phyloP scores from a whole-genome alignment of 2,329 filamentous ascomycete species.

The Anthostomella pinea region DNA sequence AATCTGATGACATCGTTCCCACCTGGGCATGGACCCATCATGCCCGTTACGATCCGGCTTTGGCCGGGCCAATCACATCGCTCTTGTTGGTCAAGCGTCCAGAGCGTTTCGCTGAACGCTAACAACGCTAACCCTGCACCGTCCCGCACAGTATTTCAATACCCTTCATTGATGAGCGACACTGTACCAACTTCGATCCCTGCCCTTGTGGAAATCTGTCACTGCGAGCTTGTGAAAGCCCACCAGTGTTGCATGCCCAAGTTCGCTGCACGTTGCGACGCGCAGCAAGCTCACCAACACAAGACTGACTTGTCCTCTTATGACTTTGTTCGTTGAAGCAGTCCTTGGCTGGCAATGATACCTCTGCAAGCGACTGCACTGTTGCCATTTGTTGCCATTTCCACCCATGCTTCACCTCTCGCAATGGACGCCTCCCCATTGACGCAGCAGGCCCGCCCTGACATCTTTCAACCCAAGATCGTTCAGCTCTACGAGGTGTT shows the following conservation, averaged over 20 bases:
- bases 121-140: background rate
- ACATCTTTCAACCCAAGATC: conserved; percentile 92
- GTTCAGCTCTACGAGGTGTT: conserved; percentile 83
- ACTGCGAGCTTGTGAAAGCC: background rate
- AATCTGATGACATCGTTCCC: conserved; percentile 30
- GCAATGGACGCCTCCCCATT: conserved; percentile 86
- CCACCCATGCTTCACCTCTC: conserved; percentile 14
- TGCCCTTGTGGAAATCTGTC: background rate
- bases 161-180: background rate
- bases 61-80: conserved; percentile 37
- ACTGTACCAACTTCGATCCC: no score
- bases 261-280: conserved; percentile 5
- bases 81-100: conserved; percentile 30
- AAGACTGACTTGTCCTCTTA: conserved; percentile 4
- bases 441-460: conserved; percentile 85
- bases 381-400: no score
- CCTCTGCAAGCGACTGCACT: background rate
- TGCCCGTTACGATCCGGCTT: no score
- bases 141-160: background rate
- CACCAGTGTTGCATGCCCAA: background rate
- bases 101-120: background rate
- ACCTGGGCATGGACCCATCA: conserved; percentile 13
- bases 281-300: conserved; percentile 5
- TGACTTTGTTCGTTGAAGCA: conserved; percentile 3
- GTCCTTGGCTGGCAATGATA: no score